Evolutionary conservation across 2,329 filamentous ascomycete species (phyloP).

Genomic region (Clarireedia hainanense): DNA sequence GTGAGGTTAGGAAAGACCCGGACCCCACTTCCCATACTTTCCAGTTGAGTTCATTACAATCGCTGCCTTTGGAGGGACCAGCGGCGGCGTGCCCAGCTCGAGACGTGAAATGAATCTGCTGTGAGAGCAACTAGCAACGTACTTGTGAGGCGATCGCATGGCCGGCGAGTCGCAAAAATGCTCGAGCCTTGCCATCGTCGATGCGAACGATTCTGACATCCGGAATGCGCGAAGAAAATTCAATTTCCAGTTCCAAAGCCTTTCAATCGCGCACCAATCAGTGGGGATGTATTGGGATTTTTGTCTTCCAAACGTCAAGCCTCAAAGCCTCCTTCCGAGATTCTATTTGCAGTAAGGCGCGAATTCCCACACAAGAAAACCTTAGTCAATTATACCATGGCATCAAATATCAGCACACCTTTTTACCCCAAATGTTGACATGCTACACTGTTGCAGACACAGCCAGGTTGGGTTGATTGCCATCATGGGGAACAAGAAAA

Average conservation of each 20-base stretch:
- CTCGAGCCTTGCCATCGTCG: background rate
- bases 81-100: background rate
- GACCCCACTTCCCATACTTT: constrained; percentile 3
- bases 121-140: background rate
- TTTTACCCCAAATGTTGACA: background rate
- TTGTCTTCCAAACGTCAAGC: background rate
- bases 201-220: background rate
- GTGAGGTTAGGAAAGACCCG: constrained; percentile 1
- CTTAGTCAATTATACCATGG: background rate
- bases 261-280: background rate
- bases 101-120: background rate
- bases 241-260: background rate
- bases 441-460: background rate
- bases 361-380: background rate
- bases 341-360: background rate
- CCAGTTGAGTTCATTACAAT: background rate
- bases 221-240: constrained; percentile 6
- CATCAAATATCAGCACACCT: background rate
- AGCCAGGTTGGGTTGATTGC: background rate
- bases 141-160: background rate
- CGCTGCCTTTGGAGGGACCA: background rate
- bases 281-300: background rate
- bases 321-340: background rate
- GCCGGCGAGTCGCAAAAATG: background rate
- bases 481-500: background rate